Evolutionary conservation across 1,284 basidiomycete species (phyloP).

Genomic region (Sporisorium iseilematis-ciliati): DNA sequence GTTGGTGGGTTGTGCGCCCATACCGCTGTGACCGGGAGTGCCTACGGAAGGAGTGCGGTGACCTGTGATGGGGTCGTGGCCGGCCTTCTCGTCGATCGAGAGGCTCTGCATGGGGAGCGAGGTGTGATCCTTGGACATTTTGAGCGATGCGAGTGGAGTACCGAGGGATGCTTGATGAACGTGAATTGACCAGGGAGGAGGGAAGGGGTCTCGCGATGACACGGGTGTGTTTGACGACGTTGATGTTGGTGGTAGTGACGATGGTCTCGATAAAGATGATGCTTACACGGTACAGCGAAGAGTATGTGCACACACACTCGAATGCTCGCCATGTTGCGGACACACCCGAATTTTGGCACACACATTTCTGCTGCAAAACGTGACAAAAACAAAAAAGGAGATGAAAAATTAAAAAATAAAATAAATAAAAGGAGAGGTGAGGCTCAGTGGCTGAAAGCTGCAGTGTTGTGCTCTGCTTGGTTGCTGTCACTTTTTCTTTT

Average conservation of each 20-base stretch:
- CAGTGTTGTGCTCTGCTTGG: background rate
- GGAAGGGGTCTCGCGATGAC: background rate
- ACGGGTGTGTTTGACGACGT: background rate
- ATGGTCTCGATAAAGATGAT: conserved; percentile 3
- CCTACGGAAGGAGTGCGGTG: conserved; percentile 57
- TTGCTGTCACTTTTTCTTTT: background rate
- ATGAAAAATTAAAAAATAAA: background rate
- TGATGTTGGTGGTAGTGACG: conserved; percentile 12
- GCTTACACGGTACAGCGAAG: background rate
- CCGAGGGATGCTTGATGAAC: conserved; percentile 7
- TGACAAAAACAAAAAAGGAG: conserved; percentile 1
- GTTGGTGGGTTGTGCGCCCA: conserved; percentile 42
- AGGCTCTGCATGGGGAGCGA: conserved; percentile 62
- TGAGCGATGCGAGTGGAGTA: conserved; percentile 3
- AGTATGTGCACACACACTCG: background rate
- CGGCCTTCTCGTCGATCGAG: conserved; percentile 63
- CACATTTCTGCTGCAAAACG: background rate
- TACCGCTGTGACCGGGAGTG: conserved; percentile 52
- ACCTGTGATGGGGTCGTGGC: conserved; percentile 64
- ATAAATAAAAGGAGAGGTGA: background rate
- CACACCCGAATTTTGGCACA: background rate
- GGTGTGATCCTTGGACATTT: conserved; percentile 64
- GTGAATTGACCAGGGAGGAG: background rate
- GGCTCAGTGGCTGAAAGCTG: too few relatives aligned
- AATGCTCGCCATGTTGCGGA: background rate